Evolutionary conservation across 2,329 filamentous ascomycete genomes (phyloP).

Genomic region (Monilinia vaccinii-corymbosi): DNA sequence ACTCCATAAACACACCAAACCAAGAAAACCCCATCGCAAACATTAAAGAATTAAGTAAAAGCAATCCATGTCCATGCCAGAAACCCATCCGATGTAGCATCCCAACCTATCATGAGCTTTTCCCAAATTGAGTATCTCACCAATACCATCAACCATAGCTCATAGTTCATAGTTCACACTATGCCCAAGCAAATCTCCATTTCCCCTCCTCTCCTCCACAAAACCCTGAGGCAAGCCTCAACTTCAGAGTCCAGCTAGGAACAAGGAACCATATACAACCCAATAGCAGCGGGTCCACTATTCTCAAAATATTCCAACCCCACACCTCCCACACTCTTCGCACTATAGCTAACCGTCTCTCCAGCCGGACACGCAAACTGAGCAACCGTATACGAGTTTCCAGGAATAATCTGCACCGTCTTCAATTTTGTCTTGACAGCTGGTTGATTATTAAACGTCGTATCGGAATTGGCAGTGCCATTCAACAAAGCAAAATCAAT

Average conservation of each 20-base stretch:
- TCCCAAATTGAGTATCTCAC: background rate
- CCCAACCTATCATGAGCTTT: background rate
- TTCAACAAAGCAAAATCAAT: slow-evolving; percentile 38
- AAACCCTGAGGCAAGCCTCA: too few relatives aligned
- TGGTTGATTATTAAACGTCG: slow-evolving; percentile 46
- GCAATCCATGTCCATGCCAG: background rate
- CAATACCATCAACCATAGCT: background rate
- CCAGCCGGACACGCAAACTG: slow-evolving; percentile 47
- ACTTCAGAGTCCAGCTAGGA: background rate
- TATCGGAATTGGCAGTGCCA: slow-evolving; percentile 36
- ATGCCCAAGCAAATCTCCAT: background rate
- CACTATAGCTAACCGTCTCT: slow-evolving; percentile 41
- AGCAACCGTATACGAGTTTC: slow-evolving; percentile 44
- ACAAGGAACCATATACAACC: slow-evolving; percentile 30
- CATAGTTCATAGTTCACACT: background rate
- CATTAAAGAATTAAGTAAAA: background rate
- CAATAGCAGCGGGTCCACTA: slow-evolving; percentile 41
- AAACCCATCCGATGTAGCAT: background rate
- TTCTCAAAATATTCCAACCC: slow-evolving; percentile 55
- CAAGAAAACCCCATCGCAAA: background rate
- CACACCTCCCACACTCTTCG: slow-evolving; percentile 42
- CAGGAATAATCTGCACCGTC: slow-evolving; percentile 38
- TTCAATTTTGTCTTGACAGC: slow-evolving; percentile 36
- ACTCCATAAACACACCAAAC: background rate
- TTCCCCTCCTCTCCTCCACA: too few relatives aligned